A percentile compares a stretch with the other conserved stretches of the same genome.
Evolutionary conservation across 768 basidiomycete species (phyloP).

Genomic region (Scleroderma bovista): DNA sequence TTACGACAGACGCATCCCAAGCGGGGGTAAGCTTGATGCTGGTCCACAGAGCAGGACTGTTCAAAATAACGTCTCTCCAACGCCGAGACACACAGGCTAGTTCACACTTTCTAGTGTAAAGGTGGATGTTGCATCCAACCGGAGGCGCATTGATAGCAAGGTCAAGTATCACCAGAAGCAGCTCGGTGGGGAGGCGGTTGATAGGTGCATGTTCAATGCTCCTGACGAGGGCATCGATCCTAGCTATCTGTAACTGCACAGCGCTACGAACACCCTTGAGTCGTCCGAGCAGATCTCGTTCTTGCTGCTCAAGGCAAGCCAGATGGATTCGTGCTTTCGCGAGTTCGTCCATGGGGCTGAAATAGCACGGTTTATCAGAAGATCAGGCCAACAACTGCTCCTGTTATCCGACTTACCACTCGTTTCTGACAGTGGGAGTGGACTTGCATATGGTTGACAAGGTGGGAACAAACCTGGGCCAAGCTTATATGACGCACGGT

Average conservation of each 20-base stretch:
- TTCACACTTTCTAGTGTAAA: neutral
- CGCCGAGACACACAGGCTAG: neutral
- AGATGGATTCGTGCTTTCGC: neutral
- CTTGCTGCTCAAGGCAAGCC: neutral
- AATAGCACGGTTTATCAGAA: too few species aligned
- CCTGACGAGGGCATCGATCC: neutral
- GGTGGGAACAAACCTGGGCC: too few species aligned
- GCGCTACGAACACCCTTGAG: neutral
- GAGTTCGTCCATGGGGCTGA: neutral
- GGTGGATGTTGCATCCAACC: constrained; percentile 13
- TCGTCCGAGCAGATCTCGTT: neutral
- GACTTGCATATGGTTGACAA: too few species aligned
- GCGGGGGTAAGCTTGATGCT: neutral
- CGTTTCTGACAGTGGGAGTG: too few species aligned
- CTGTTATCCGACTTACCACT: too few species aligned
- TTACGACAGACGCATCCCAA: neutral
- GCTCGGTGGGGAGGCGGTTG: neutral
- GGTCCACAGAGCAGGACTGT: neutral
- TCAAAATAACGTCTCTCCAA: neutral
- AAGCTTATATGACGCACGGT: too few species aligned
- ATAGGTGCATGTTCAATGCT: neutral
- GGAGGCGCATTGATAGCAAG: constrained; percentile 33
- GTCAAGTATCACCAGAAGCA: neutral
- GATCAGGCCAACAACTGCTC: too few species aligned
- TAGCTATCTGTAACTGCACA: neutral